phyloP scores from a whole-genome alignment of 169 alveolate species.

The Eimeria brunetti region DNA sequence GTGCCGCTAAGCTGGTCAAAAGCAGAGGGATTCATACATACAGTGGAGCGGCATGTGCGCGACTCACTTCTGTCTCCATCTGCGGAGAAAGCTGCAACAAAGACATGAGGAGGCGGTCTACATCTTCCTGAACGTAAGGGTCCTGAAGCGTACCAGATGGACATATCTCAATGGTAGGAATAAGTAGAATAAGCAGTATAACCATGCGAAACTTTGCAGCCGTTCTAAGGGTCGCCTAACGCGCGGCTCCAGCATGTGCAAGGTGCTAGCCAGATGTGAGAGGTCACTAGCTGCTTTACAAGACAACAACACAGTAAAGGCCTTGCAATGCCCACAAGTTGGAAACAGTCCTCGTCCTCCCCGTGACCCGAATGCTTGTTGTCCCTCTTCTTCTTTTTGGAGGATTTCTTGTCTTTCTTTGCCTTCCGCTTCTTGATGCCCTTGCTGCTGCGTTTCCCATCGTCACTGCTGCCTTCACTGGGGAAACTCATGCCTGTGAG shows the following conservation, averaged over 20 bases:
- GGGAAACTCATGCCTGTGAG: constrained; percentile 38
- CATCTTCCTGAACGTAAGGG: constrained; percentile 29
- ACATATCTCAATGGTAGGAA: not conserved
- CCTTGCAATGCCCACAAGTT: constrained; percentile 28
- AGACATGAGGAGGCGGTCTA: constrained; percentile 26
- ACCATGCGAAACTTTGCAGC: not conserved
- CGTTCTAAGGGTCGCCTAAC: not conserved
- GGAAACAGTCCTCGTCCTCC: not conserved
- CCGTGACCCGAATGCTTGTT: constrained; percentile 3
- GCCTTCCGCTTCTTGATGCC: constrained; percentile 56
- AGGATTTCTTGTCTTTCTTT: constrained; percentile 21
- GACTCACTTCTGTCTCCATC: constrained; percentile 54
- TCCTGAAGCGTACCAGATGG: not conserved
- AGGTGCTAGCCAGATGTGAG: not conserved
- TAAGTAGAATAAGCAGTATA: not conserved
- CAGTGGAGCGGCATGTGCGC: not conserved
- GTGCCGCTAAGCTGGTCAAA: not conserved
- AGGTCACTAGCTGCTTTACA: not conserved
- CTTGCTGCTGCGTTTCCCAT: not conserved
- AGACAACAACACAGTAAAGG: not conserved
- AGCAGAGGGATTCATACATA: not conserved
- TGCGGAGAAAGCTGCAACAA: constrained; percentile 52
- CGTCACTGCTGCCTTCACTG: constrained; percentile 63
- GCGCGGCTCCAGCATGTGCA: not conserved
- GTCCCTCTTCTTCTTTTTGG: constrained; percentile 40